phyloP scores from a whole-genome alignment of 495 filamentous ascomycete species.

The Aspergillus wentii region DNA sequence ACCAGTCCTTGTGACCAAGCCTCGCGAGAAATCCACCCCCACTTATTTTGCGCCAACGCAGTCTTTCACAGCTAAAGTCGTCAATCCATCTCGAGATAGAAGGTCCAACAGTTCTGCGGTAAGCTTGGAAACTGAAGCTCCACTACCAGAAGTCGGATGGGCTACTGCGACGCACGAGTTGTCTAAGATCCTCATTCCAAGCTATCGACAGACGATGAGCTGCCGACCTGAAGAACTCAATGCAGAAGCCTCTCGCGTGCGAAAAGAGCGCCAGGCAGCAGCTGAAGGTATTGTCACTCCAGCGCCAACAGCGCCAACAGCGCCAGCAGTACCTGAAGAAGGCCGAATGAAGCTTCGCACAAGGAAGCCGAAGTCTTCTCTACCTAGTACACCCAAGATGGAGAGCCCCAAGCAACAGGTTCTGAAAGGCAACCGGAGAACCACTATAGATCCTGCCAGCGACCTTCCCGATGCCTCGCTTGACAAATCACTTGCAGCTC shows the following conservation, averaged over 20 bases:
- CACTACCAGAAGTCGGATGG: conserved; percentile 79
- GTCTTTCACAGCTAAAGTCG: conserved; percentile 71
- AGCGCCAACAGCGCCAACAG: conserved; percentile 21
- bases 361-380: conserved; percentile 55
- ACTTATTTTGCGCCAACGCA: conserved; percentile 73
- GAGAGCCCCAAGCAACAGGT: conserved; percentile 47
- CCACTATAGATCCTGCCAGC: conserved; percentile 57
- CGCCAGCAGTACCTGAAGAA: conserved; percentile 35
- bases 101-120: conserved; percentile 29
- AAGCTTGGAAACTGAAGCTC: conserved; percentile 43
- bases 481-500: conserved; percentile 38
- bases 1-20: conserved; percentile 42
- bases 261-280: conserved; percentile 58
- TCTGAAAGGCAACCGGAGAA: conserved; percentile 52
- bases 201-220: conserved; percentile 63
- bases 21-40: conserved; percentile 46
- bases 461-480: conserved; percentile 29
- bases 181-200: conserved; percentile 76
- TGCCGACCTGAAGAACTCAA: conserved; percentile 71
- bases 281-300: conserved; percentile 15
- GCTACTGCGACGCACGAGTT: conserved; percentile 74
- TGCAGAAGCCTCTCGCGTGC: conserved; percentile 54
- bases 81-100: conserved; percentile 53
- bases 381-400: conserved; percentile 27
- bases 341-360: conserved; percentile 68